These are phyloP conservation scores for Tolypocladium amazonense DNA, from an alignment of 2,329 filamentous ascomycete genomes.

Conservation along the genomic window DNA sequence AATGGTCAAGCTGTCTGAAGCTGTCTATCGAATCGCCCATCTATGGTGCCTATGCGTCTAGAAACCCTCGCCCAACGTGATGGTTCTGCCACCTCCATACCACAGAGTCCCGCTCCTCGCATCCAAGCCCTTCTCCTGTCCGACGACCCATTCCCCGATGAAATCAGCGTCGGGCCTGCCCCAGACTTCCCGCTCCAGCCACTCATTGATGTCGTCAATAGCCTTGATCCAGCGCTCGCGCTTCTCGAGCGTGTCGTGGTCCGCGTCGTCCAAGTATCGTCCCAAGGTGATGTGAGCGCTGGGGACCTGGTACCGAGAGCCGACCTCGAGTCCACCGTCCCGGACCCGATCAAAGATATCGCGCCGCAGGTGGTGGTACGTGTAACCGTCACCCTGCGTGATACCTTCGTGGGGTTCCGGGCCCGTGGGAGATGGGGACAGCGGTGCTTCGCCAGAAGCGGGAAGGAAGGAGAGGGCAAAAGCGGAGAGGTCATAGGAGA, in stretches of 20 bases:
- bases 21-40: background rate
- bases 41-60: conserved; percentile 15
- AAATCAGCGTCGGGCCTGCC: conserved; percentile 32
- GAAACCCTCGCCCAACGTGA: conserved; percentile 53
- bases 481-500: conserved; percentile 78
- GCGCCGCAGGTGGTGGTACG: conserved; percentile 81
- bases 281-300: conserved; percentile 84
- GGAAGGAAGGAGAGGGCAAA: conserved; percentile 83
- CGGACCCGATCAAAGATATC: conserved; percentile 59
- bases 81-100: conserved; percentile 74
- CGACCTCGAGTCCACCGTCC: conserved; percentile 56
- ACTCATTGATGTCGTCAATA: conserved; percentile 68
- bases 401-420: conserved; percentile 23
- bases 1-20: background rate
- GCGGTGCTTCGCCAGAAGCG: conserved; percentile 49
- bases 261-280: conserved; percentile 60
- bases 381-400: conserved; percentile 54
- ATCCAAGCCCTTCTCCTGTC: conserved; percentile 72
- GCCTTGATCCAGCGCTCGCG: conserved; percentile 54
- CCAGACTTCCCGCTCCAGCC: conserved; percentile 65
- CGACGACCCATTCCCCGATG: conserved; percentile 73
- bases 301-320: conserved; percentile 76
- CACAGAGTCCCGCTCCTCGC: conserved; percentile 66
- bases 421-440: conserved; percentile 26
- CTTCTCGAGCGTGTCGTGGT: conserved; percentile 48